Percentiles rank a stretch among this genome's conserved stretches.
Evolutionary conservation across 2,329 filamentous ascomycete genomes (phyloP).

Genomic region (Epichloe gansuensis): DNA sequence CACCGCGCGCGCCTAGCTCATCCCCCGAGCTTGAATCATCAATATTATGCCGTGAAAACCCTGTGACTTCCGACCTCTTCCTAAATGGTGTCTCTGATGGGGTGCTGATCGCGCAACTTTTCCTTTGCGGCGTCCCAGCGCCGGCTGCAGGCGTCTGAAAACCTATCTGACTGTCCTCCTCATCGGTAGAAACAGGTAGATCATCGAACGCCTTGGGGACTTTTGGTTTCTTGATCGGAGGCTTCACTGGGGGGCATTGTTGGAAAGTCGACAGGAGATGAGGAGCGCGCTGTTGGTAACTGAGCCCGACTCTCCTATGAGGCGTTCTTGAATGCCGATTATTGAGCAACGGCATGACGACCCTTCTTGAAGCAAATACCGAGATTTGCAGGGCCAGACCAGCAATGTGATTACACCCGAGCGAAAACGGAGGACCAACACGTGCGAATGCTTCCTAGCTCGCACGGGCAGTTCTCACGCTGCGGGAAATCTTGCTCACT

Average conservation of each 20-base stretch:
- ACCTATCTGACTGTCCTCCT: constrained; percentile 10
- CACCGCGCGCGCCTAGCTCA: constrained; percentile 13
- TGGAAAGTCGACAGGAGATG: constrained; percentile 9
- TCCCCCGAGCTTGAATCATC: constrained; percentile 15
- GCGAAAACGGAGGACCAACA: not conserved
- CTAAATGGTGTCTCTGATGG: not conserved
- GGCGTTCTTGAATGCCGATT: not conserved
- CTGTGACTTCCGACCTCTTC: not conserved
- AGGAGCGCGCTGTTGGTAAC: constrained; percentile 5
- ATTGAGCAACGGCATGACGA: constrained; percentile 4
- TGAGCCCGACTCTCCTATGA: constrained; percentile 12
- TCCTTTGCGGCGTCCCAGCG: not conserved
- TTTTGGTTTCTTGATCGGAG: constrained; percentile 4
- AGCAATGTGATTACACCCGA: not conserved
- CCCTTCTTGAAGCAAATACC: not conserved
- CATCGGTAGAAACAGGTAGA: constrained; percentile 18
- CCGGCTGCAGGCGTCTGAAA: constrained; percentile 3
- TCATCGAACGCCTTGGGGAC: constrained; percentile 9
- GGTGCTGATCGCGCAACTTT: not conserved
- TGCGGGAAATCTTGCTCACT: not conserved
- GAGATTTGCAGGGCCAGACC: not conserved
- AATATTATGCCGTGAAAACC: not conserved
- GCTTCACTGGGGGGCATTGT: not conserved
- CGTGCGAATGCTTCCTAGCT: not conserved
- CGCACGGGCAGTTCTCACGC: not conserved